These are phyloP conservation scores for Nematocida sp. DNA, from an alignment of 371 early-diverging fungal genomes.

Conservation along the genomic window DNA sequence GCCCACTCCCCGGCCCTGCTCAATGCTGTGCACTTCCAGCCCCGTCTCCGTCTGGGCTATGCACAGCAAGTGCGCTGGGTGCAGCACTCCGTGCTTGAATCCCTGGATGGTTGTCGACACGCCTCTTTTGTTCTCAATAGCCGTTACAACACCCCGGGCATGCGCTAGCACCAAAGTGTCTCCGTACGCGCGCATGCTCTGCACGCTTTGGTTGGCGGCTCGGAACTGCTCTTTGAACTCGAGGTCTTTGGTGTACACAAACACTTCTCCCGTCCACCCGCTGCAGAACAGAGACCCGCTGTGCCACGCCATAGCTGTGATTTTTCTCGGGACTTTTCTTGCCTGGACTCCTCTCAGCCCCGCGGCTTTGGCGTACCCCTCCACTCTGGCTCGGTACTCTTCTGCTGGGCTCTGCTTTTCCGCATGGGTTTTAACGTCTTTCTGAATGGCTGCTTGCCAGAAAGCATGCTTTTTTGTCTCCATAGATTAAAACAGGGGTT, in stretches of 20 bases:
- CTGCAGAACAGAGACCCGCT: background rate
- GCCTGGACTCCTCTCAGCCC: background rate
- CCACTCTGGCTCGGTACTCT: background rate
- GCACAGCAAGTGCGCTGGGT: background rate
- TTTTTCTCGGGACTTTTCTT: conserved; percentile 2
- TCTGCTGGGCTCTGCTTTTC: background rate
- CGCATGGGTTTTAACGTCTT: too few relatives aligned
- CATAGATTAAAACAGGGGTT: conserved; percentile 41
- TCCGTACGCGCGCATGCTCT: background rate
- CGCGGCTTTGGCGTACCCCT: background rate
- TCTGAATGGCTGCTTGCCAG: too few relatives aligned
- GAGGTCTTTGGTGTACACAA: conserved; percentile 16
- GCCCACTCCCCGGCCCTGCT: background rate
- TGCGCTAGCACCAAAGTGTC: background rate
- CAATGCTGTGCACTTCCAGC: background rate
- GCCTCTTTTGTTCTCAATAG: background rate
- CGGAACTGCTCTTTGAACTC: conserved; percentile 6
- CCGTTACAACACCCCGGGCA: conserved; percentile 9
- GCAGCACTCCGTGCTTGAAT: conserved; percentile 1
- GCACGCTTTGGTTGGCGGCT: background rate
- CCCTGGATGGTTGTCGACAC: background rate
- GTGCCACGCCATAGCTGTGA: background rate
- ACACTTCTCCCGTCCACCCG: conserved; percentile 16
- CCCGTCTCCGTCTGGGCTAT: conserved; percentile 2
- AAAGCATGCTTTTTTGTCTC: too few relatives aligned